Percentiles rank a stretch among this genome's conserved stretches.
These are phyloP conservation scores for Camellia japonica DNA, from an alignment of 148 eudicot species.

Conservation along the genomic window DNA sequence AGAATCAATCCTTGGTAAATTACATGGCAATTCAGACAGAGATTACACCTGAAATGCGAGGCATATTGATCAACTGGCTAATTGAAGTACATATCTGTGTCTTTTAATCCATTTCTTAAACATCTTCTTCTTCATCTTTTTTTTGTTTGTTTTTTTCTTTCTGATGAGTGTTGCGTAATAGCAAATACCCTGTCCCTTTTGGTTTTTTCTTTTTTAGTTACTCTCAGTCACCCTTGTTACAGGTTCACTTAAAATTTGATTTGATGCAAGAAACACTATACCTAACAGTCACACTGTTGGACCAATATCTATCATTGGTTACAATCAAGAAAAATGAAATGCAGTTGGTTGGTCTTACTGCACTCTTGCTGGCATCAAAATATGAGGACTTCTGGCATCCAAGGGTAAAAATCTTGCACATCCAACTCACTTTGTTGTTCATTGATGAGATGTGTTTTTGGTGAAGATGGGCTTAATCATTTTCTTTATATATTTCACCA, in stretches of 20 bases:
- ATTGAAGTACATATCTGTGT: constrained; percentile 53
- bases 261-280: constrained; percentile 92
- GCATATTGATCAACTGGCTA: constrained; percentile 86
- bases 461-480: constrained; percentile 6
- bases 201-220: background rate
- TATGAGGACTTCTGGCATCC: constrained; percentile 99
- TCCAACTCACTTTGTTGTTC: constrained; percentile 3
- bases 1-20: constrained; percentile 38
- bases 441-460: background rate
- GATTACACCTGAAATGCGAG: constrained; percentile 81
- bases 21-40: constrained; percentile 72
- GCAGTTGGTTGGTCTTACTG: constrained; percentile 88
- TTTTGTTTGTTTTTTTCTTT: background rate
- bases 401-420: constrained; percentile 45
- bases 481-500: background rate
- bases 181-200: background rate
- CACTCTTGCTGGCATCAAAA: constrained; percentile 86
- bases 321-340: constrained; percentile 56
- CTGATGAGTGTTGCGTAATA: background rate
- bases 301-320: constrained; percentile 63
- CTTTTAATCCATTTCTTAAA: constrained; percentile 1
- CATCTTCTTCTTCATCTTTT: background rate
- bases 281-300: constrained; percentile 73
- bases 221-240: constrained; percentile 21
- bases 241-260: constrained; percentile 84